phyloP scores from a whole-genome alignment of 2,329 filamentous ascomycete genomes.

The Hypoxylon sp. region DNA sequence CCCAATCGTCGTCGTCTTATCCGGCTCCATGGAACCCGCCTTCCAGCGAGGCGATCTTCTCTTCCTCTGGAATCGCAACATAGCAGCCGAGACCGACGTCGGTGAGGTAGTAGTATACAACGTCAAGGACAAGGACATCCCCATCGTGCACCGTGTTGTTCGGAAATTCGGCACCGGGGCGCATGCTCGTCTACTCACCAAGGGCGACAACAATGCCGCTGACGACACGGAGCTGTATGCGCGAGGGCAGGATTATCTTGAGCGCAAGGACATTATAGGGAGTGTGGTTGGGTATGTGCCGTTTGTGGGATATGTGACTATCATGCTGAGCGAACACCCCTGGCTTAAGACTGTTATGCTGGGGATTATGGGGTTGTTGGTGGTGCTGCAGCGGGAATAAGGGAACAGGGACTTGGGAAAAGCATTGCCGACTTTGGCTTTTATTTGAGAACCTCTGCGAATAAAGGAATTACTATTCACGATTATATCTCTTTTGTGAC shows the following conservation, averaged over 20 bases:
- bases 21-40: slow-evolving; percentile 86
- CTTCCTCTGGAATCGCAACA: slow-evolving; percentile 81
- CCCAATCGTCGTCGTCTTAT: slow-evolving; percentile 87
- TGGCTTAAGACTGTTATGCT: slow-evolving; percentile 97
- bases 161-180: slow-evolving; percentile 77
- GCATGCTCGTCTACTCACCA: slow-evolving; percentile 85
- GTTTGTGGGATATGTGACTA: slow-evolving; percentile 97
- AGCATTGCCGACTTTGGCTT: neutral
- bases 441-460: slow-evolving; percentile 18
- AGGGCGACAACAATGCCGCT: slow-evolving; percentile 95
- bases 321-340: slow-evolving; percentile 93
- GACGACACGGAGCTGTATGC: slow-evolving; percentile 95
- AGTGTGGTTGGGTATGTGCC: slow-evolving; percentile 93
- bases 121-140: slow-evolving; percentile 93
- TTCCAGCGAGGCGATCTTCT: slow-evolving; percentile 84
- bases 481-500: neutral
- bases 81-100: slow-evolving; percentile 68
- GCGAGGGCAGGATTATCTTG: slow-evolving; percentile 86
- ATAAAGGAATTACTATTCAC: slow-evolving; percentile 1
- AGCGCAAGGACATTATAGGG: slow-evolving; percentile 91
- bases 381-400: slow-evolving; percentile 91
- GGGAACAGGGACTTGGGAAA: slow-evolving; percentile 22
- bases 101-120: slow-evolving; percentile 79
- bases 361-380: slow-evolving; percentile 93
- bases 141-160: slow-evolving; percentile 94